A percentile compares a stretch with the other conserved stretches of the same genome.
These are phyloP conservation scores for Termitomyces sp. DNA, from an alignment of 768 basidiomycete species.

Conservation along the genomic window DNA sequence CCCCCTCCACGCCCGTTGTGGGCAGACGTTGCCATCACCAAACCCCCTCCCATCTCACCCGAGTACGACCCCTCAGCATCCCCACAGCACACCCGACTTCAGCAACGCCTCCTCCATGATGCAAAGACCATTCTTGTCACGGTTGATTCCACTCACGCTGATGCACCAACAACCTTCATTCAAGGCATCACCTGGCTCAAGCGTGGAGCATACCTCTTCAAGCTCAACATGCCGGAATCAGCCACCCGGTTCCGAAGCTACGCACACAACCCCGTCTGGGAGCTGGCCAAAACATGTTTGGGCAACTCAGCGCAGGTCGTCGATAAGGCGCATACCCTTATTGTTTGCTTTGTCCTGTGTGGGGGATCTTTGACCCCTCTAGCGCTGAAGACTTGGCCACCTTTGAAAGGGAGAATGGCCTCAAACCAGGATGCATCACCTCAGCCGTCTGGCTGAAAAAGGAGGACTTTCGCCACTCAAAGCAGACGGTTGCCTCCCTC, in stretches of 20 bases:
- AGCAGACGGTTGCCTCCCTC: too few species aligned
- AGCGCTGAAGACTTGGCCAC: neutral
- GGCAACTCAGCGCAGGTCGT: neutral
- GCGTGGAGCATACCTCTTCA: too few species aligned
- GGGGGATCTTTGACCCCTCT: neutral
- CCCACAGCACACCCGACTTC: neutral
- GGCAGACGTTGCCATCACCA: neutral
- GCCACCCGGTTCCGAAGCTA: neutral
- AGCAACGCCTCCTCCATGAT: neutral
- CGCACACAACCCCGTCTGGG: too few species aligned
- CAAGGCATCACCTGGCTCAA: neutral
- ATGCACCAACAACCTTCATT: neutral
- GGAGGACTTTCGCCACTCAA: neutral
- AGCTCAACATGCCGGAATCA: neutral
- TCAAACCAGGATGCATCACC: neutral
- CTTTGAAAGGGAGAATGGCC: too few species aligned
- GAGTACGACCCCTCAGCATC: neutral
- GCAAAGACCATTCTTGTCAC: neutral
- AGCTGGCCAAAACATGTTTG: neutral
- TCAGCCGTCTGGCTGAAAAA: constrained; percentile 1
- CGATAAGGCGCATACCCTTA: too few species aligned
- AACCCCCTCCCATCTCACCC: neutral
- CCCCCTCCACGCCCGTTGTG: neutral
- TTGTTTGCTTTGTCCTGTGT: neutral
- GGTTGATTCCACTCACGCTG: neutral